A percentile compares a stretch with the other conserved stretches of the same genome.
phyloP scores from a whole-genome alignment of 306 rosid species.

The Oxytropis ochrocephala region DNA sequence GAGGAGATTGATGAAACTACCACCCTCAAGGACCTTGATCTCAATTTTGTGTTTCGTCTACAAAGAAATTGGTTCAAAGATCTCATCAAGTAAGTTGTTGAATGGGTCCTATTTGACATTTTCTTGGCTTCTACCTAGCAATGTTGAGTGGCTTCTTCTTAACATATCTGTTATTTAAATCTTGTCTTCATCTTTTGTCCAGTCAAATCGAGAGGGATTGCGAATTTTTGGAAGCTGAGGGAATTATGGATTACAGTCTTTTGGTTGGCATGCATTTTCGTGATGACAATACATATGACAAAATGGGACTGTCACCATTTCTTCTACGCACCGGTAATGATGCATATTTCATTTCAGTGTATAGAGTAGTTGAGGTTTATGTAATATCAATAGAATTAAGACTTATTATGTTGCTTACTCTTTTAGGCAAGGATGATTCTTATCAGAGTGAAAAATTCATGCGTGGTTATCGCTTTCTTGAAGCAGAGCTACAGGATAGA shows the following conservation, averaged over 20 bases:
- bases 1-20: constrained; percentile 96
- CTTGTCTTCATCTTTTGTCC: constrained; percentile 19
- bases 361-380: neutral
- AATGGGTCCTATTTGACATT: neutral
- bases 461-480: constrained; percentile 95
- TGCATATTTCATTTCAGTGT: neutral
- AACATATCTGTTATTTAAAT: constrained; percentile 17
- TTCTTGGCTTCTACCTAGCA: neutral
- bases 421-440: constrained; percentile 69
- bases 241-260: constrained; percentile 98
- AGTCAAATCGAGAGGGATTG: constrained; percentile 91
- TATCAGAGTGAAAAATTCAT: constrained; percentile 82
- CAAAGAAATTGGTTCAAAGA: constrained; percentile 60
- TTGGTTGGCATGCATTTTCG: constrained; percentile 93
- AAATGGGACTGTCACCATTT: constrained; percentile 86
- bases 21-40: constrained; percentile 94
- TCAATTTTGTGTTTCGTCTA: constrained; percentile 80
- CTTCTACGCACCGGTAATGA: constrained; percentile 72
- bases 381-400: neutral
- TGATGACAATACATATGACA: constrained; percentile 62
- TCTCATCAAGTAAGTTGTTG: constrained; percentile 58
- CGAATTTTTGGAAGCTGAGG: constrained; percentile 82
- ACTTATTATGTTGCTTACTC: neutral
- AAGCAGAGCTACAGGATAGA: constrained; percentile 93
- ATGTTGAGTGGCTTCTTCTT: neutral